Evolutionary conservation across 345 rosid genomes (phyloP), one percentile per base, ranked within the genome.

Genomic region (Carallia pectinifolia): DNA sequence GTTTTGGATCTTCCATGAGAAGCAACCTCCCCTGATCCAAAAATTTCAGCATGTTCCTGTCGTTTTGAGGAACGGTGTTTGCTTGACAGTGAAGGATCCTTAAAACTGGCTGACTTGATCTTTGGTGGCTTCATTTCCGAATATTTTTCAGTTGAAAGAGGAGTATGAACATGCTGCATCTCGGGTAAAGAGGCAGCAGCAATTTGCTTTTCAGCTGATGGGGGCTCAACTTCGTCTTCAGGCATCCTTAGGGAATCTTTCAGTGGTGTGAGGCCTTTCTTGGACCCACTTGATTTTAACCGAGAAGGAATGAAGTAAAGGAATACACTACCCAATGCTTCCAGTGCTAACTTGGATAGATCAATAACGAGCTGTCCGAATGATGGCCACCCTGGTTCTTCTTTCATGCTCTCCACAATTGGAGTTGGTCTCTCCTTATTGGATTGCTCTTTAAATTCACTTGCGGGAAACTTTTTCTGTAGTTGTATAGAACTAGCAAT

Each of bases 381-480:
- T 47, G 97, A 85, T 75, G 98, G 98, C 98, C 98, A 94, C 16
- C 86, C 88, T 27, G 97, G 97, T 75, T 84, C 97, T 76, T 85
- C 92, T 81, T 89, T 93, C 70, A 68, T 59, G 79, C 73, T 85
- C 64, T 86, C 91, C 30, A 64, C 66, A 19, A 81, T 62, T 61
- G 81, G 77, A 62, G 72, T 81, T 8, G 83, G 78, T 79, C 85
- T 88, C 78, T 90, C 90, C 77, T 84, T 83, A 19, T 55, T 72
- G 58, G 69, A 53, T 61, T 77, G 74, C 63, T 85, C 87, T 77
- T 81, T 78, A 62, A 77, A 80, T 76, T 82, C 82, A 55, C 66
- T 58, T 65, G 80, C 88, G 2, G 81, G 76, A 66, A 81, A 76
- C 52, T 74, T 79, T 74, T 82, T 77, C 83, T 83, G 77, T 66